A percentile compares a stretch with the other conserved stretches of the same genome.
These are phyloP conservation scores for Ganoderma boninense DNA, from an alignment of 1,284 basidiomycete genomes.

Conservation along the genomic window DNA sequence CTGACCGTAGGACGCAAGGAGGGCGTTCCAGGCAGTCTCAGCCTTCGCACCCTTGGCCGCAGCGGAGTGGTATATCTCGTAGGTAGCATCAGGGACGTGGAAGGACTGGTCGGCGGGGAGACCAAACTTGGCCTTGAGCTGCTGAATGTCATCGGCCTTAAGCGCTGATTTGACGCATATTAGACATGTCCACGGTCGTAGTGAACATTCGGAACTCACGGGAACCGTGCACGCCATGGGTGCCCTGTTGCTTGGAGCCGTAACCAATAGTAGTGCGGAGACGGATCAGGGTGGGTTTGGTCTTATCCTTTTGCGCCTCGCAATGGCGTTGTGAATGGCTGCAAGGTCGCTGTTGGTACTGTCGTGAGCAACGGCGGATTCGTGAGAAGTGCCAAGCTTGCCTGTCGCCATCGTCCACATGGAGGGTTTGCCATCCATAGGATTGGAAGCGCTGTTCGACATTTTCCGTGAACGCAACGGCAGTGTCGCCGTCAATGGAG, in stretches of 20 bases:
- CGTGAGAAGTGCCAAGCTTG: slow-evolving; percentile 44
- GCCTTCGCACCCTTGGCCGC: slow-evolving; percentile 78
- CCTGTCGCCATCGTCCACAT: slow-evolving; percentile 86
- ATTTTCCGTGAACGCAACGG: slow-evolving; percentile 93
- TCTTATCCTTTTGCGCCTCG: slow-evolving; percentile 79
- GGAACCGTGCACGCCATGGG: slow-evolving; percentile 92
- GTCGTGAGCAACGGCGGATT: slow-evolving; percentile 1
- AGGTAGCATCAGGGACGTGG: slow-evolving; percentile 80
- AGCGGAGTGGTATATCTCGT: slow-evolving; percentile 72
- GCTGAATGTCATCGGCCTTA: slow-evolving; percentile 90
- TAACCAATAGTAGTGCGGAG: slow-evolving; percentile 93
- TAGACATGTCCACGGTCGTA: neutral
- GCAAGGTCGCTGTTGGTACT: slow-evolving; percentile 71
- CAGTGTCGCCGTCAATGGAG: slow-evolving; percentile 95
- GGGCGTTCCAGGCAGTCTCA: slow-evolving; percentile 81
- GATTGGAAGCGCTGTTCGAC: slow-evolving; percentile 88
- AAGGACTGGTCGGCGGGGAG: slow-evolving; percentile 87
- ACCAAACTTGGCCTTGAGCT: slow-evolving; percentile 87
- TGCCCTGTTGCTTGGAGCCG: slow-evolving; percentile 92
- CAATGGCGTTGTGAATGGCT: slow-evolving; percentile 84
- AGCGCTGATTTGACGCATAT: slow-evolving; percentile 60
- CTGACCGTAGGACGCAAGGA: slow-evolving; percentile 76
- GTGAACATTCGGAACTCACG: slow-evolving; percentile 56
- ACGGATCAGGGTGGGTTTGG: slow-evolving; percentile 89
- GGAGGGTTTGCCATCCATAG: slow-evolving; percentile 94